Base-by-base conservation (phyloP, 1,284 basidiomycete genomes). In the Somion occarium region DNA sequence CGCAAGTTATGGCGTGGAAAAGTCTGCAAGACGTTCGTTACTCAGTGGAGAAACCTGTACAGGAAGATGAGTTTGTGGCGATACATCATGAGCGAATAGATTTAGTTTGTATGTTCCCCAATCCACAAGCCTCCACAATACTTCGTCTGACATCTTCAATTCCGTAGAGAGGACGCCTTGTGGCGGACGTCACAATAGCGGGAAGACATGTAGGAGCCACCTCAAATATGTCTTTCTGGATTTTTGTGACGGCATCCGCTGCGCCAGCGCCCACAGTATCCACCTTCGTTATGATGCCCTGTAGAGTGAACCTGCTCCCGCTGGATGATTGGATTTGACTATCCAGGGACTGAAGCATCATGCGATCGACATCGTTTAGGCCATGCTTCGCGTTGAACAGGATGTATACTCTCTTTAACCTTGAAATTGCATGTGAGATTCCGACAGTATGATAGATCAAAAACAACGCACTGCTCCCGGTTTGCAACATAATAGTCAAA, bases 231-330 rank as follows among this genome's bases (percentile, higher is more conserved):
- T 75, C 70, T 26, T 56, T 49, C 44, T 61, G 61, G 4, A 70
- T 61, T 18, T 54, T 50, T 27, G 56, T 38, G 23, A 77, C 68
- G 30, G 59, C 59, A 20, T 57, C 57, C 48, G 72, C 64, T n/a
- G 65, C 61, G 18, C 20, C 43, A 18, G 37, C 5, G 5, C 57
- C 37, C 7, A 73, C 67, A 3, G 64, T 65, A 62, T 90, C 88
- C 1, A 73, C 74, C 66, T 88, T 89, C 22, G 88, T 89, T 59
- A 90, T 75, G 48, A 90, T 69, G 1, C 84, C 73, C 60, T 90
- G 88, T 1, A 89, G 62, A 0, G 83, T 81, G 62, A 79, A 81
- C 42, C 69, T 70, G 1, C 63, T 64, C 5, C 73, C 71, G 3
- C 63, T 64, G 2, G 66, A 66, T 9, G 68, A 61, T 44, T 76